Percentiles rank a stretch among this genome's conserved stretches.
Evolutionary conservation across 2,329 filamentous ascomycete species (phyloP).

Genomic region (Amylocarpus encephaloides): DNA sequence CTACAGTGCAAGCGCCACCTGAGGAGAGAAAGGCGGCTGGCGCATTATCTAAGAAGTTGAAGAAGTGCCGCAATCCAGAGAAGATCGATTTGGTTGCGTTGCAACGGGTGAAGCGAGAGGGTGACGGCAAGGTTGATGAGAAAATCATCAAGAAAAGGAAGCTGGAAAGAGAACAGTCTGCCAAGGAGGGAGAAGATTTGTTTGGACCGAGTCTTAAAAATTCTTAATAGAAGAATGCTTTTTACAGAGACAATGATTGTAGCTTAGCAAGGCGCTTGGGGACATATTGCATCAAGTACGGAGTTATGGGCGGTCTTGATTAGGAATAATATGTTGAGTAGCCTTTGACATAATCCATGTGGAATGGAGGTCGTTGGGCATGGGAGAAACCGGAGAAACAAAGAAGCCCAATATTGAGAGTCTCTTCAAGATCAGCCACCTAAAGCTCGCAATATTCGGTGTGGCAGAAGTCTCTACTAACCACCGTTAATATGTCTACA

Average conservation of each 20-base stretch:
- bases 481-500: too few relatives aligned
- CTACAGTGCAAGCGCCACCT: slow-evolving; percentile 11
- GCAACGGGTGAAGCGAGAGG: slow-evolving; percentile 50
- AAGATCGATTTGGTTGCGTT: slow-evolving; percentile 65
- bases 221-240: not conserved
- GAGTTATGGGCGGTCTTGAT: not conserved
- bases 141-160: slow-evolving; percentile 35
- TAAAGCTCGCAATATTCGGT: too few relatives aligned
- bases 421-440: too few relatives aligned
- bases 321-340: too few relatives aligned
- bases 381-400: too few relatives aligned
- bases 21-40: slow-evolving; percentile 44
- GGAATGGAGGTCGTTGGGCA: too few relatives aligned
- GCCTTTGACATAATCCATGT: too few relatives aligned
- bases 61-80: slow-evolving; percentile 67
- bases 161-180: slow-evolving; percentile 35
- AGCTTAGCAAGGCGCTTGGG: slow-evolving; percentile 24
- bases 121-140: slow-evolving; percentile 27
- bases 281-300: not conserved
- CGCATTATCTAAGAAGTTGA: slow-evolving; percentile 61
- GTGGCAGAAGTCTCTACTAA: too few relatives aligned
- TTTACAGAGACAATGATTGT: slow-evolving; percentile 1
- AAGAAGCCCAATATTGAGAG: too few relatives aligned
- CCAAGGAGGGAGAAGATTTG: slow-evolving; percentile 31
- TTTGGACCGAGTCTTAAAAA: slow-evolving; percentile 28